A percentile compares a stretch with the other conserved stretches of the same genome.
These are phyloP conservation scores for Botryosphaeria agaves DNA, from an alignment of 2,329 filamentous ascomycete species.

Conservation along the genomic window DNA sequence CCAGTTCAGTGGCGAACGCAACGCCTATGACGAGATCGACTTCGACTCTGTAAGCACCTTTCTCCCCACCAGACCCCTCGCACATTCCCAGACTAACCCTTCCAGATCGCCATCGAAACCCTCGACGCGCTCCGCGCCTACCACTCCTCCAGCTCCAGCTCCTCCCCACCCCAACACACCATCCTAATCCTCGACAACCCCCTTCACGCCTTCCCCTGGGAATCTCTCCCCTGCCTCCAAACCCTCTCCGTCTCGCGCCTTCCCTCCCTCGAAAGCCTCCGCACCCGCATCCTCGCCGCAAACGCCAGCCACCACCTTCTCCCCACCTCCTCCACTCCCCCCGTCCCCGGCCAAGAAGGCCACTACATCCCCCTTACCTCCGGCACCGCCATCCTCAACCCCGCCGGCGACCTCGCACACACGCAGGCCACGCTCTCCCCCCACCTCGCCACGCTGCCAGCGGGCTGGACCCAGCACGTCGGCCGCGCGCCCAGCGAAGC, in stretches of 20 bases:
- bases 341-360: no score
- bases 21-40: conserved; percentile 95
- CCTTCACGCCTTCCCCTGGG: conserved; percentile 87
- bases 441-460: conserved; percentile 33
- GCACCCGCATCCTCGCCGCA: conserved; percentile 50
- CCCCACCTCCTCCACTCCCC: conserved; percentile 3
- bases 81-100: no score
- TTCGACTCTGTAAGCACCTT: conserved; percentile 61
- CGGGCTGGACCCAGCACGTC: conserved; percentile 50
- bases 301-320: conserved; percentile 5
- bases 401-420: conserved; percentile 61
- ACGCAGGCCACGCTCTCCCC: conserved; percentile 63
- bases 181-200: conserved; percentile 84
- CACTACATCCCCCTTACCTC: conserved; percentile 33
- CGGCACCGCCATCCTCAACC: conserved; percentile 77
- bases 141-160: conserved; percentile 32
- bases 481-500: conserved; percentile 54
- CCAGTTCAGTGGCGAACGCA: conserved; percentile 89
- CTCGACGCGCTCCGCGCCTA: conserved; percentile 71
- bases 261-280: conserved; percentile 68
- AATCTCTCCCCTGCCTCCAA: conserved; percentile 76
- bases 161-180: conserved; percentile 41
- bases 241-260: conserved; percentile 68
- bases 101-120: conserved; percentile 82
- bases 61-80: conserved; percentile 3